Percentiles rank a stretch among this genome's conserved stretches.
Evolutionary conservation across 1,284 basidiomycete species (phyloP).

Genomic region (Leucoagaricus sp.): DNA sequence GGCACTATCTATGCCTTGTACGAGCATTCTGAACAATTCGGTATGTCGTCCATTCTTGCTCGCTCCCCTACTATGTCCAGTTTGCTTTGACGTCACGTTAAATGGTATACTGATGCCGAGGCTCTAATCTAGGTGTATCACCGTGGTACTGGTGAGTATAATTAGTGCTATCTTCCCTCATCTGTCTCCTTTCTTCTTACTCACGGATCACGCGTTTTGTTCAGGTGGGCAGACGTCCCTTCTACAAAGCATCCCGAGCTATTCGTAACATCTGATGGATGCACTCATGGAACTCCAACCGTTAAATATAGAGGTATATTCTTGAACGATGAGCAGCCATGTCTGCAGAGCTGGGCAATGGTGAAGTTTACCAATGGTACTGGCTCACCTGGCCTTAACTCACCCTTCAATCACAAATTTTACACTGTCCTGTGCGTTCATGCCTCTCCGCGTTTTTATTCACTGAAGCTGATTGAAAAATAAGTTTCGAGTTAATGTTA

Average conservation of each 20-base stretch:
- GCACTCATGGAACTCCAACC: constrained; percentile 64
- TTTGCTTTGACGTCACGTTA: constrained; percentile 14
- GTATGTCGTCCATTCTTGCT: constrained; percentile 32
- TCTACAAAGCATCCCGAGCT: constrained; percentile 48
- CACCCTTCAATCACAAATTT: constrained; percentile 67
- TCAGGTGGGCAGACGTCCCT: constrained; percentile 73
- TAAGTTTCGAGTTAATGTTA: constrained; percentile 64
- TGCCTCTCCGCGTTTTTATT: neutral
- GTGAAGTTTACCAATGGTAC: constrained; percentile 70
- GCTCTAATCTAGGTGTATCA: constrained; percentile 46
- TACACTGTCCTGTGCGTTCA: constrained; percentile 54
- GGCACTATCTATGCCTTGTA: constrained; percentile 72
- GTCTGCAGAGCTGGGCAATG: constrained; percentile 61
- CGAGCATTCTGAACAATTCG: constrained; percentile 73
- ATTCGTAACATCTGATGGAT: constrained; percentile 49
- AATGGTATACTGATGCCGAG: constrained; percentile 13
- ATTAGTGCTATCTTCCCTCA: constrained; percentile 3
- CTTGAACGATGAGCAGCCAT: constrained; percentile 67
- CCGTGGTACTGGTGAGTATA: constrained; percentile 58
- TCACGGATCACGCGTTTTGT: constrained; percentile 4
- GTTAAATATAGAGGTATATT: constrained; percentile 74
- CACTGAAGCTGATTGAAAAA: neutral
- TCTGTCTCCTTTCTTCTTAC: neutral
- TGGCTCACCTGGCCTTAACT: constrained; percentile 45
- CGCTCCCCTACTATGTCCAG: neutral